Evolutionary conservation across 2,329 filamentous ascomycete species (phyloP).

Genomic region (Intubia oerlemansii): DNA sequence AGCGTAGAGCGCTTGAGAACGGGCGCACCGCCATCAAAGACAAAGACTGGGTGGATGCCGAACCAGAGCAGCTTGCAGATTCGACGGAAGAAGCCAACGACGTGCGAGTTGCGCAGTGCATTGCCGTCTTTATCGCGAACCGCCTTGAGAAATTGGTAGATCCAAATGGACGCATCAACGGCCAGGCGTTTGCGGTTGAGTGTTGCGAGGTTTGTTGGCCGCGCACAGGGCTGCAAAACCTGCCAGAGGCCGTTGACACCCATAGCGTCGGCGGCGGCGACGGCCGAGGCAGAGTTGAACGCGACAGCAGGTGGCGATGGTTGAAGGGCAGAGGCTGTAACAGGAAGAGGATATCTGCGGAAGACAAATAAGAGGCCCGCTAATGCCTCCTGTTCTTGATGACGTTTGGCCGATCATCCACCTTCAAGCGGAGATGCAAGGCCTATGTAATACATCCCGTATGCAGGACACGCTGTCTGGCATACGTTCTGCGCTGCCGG

Average conservation of each 20-base stretch:
- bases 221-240: conserved; percentile 81
- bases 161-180: conserved; percentile 97
- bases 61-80: conserved; percentile 97
- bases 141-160: conserved; percentile 97
- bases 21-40: conserved; percentile 92
- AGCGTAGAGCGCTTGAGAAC: conserved; percentile 83
- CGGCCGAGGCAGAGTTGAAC: conserved; percentile 31
- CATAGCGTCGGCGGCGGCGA: conserved; percentile 31
- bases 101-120: conserved; percentile 81
- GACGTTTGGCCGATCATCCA: too few relatives aligned
- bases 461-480: too few relatives aligned
- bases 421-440: too few relatives aligned
- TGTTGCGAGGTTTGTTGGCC: conserved; percentile 88
- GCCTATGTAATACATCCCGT: too few relatives aligned
- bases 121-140: conserved; percentile 98
- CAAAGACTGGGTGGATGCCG: conserved; percentile 89
- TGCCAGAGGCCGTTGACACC: conserved; percentile 98
- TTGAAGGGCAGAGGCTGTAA: too few relatives aligned
- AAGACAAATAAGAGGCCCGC: too few relatives aligned
- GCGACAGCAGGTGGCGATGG: too few relatives aligned
- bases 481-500: too few relatives aligned
- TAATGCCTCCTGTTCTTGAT: too few relatives aligned
- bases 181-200: conserved; percentile 91
- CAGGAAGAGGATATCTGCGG: too few relatives aligned
- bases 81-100: conserved; percentile 92